Evolutionary conservation across 495 filamentous ascomycete genomes (phyloP), one percentile per base, ranked within the genome.

Genomic region (Trichoderma orchidacearum): DNA sequence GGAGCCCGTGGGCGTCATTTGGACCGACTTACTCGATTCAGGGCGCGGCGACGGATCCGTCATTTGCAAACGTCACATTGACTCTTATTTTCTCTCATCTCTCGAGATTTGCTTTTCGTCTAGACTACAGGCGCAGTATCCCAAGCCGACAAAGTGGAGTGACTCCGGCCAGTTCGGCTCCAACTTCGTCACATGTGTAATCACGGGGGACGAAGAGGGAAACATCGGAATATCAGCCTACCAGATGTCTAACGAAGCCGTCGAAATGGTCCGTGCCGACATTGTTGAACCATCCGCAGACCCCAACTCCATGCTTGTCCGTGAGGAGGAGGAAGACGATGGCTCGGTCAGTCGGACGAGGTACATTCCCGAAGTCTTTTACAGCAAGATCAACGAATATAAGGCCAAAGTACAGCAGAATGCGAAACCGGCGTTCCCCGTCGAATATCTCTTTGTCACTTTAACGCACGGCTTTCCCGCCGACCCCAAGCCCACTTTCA

Each of bases 361-460:
- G 51, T 99, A 99, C 64, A 95, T 97, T 38, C 93, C 94, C 2
- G 93, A 99, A 61, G 93, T 99, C 15, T 97, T 97, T 72, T 99
- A 91, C 70, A 83, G 93, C 50, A 80, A 83, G 56, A 90, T 96
- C 64, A 97, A 99, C 67, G 91, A 97, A 66, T 95, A 99, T 63
- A 94, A 94, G 6, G 87, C 85, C 55, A 95, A 87, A 63, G 93
- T 97, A 2, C 94, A 95, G 66, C 88, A 97, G 64, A 97, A 96
- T 64, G 93, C 94, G 28, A 96, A 96, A 64, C 93, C 94, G 3
- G 80, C 84, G 50, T 99, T 99, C 67, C 93, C 93, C 0, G 92
- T 95, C 30, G 94, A 97, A 63, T 99, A 96, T 67, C 79, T 99
- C 30, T 82, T 96, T 30, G 88, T 96, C 54, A 96, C 93, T 6